A percentile compares a stretch with the other conserved stretches of the same genome.
These are phyloP conservation scores for Aspergillus carlsbadensis DNA, from an alignment of 495 filamentous ascomycete species.

Conservation along the genomic window DNA sequence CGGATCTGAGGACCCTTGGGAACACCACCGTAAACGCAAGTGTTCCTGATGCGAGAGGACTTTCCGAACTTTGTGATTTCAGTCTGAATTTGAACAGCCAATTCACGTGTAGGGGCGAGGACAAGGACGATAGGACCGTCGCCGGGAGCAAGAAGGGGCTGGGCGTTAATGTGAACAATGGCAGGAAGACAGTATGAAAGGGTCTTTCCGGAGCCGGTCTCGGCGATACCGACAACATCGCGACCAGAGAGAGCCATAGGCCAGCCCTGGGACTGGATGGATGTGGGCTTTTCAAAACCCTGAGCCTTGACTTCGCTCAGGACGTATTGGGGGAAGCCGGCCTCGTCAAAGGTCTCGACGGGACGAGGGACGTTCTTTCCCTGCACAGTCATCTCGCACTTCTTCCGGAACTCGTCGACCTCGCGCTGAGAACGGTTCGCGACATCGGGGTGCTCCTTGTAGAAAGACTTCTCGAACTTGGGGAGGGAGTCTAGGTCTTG, in stretches of 20 bases:
- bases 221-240: conserved; percentile 98
- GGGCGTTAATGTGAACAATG: conserved; percentile 99
- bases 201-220: conserved; percentile 99
- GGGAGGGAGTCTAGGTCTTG: conserved; percentile 75
- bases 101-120: conserved; percentile 91
- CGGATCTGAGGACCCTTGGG: conserved; percentile 95
- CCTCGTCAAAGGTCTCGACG: conserved; percentile 95
- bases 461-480: conserved; percentile 99
- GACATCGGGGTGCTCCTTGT: conserved; percentile 88
- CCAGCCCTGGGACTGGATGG: conserved; percentile 98
- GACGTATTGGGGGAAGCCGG: conserved; percentile 93
- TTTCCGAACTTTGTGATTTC: conserved; percentile 99
- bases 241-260: conserved; percentile 98
- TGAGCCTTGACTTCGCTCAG: conserved; percentile 98
- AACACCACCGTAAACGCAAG: conserved; percentile 98
- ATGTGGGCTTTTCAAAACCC: conserved; percentile 86
- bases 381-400: conserved; percentile 74
- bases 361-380: conserved; percentile 83
- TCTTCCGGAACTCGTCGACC: conserved; percentile 80
- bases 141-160: conserved; percentile 93
- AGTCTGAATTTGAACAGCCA: conserved; percentile 97
- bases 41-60: conserved; percentile 97
- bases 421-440: conserved; percentile 70
- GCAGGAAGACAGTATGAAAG: conserved; percentile 97
- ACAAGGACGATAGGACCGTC: conserved; percentile 97